Evolutionary conservation across 495 filamentous ascomycete genomes (phyloP).

Genomic region (Podospora bellae-mahoneyi): DNA sequence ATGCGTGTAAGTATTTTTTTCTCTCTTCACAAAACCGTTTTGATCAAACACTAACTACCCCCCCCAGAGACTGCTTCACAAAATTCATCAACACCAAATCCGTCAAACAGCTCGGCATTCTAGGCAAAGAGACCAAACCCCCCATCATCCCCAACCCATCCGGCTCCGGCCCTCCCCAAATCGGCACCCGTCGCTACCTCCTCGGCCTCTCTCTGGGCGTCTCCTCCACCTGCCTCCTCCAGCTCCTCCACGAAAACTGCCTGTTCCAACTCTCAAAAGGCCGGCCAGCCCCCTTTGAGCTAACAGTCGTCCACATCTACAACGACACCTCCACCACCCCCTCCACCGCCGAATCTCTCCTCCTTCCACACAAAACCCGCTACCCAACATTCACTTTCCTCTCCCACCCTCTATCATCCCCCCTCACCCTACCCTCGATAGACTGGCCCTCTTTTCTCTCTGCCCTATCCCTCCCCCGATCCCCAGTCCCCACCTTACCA

Average conservation of each 20-base stretch:
- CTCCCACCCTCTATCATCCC: slow-evolving; percentile 53
- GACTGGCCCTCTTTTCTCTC: slow-evolving; percentile 37
- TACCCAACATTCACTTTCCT: slow-evolving; percentile 62
- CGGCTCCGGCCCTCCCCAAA: slow-evolving; percentile 32
- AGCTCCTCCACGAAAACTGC: slow-evolving; percentile 69
- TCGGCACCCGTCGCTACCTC: slow-evolving; percentile 53
- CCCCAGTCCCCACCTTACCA: slow-evolving; percentile 41
- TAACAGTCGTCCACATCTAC: slow-evolving; percentile 67
- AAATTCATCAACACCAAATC: slow-evolving; percentile 72
- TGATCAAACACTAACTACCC: slow-evolving; percentile 22
- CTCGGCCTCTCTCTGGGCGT: slow-evolving; percentile 80
- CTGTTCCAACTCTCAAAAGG: slow-evolving; percentile 53
- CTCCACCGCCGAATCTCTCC: not conserved
- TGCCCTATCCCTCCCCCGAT: slow-evolving; percentile 16
- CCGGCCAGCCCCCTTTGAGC: slow-evolving; percentile 57
- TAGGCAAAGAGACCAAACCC: slow-evolving; percentile 45
- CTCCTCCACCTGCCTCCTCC: slow-evolving; percentile 73
- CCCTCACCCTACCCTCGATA: slow-evolving; percentile 43
- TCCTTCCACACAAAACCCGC: slow-evolving; percentile 30
- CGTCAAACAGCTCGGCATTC: slow-evolving; percentile 68
- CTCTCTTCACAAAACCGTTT: not conserved
- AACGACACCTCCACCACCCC: slow-evolving; percentile 49
- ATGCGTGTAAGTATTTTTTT: slow-evolving; percentile 18
- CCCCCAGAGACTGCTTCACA: slow-evolving; percentile 66
- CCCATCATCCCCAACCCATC: slow-evolving; percentile 37